Evolutionary conservation across 176 grass and related monocot genomes (phyloP).

Genomic region (Oryza brachyantha): DNA sequence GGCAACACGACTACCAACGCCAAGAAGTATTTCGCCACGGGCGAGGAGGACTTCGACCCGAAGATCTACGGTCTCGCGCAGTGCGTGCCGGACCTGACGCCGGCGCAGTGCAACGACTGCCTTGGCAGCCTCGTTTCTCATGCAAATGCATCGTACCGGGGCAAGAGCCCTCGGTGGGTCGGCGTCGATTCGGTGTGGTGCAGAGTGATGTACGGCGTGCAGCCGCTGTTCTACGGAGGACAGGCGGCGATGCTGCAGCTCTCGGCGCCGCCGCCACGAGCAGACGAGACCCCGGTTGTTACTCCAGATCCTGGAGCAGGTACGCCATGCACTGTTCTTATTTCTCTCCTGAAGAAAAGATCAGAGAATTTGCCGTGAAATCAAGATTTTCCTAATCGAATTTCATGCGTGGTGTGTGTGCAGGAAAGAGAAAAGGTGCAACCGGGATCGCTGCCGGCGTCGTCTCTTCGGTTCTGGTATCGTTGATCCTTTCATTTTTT

Average conservation of each 20-base stretch:
- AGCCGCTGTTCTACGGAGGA: neutral
- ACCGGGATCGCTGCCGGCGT: neutral
- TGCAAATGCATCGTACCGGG: neutral
- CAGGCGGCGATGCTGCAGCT: conserved; percentile 18
- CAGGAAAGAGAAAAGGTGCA: conserved; percentile 11
- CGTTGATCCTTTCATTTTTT: conserved; percentile 3
- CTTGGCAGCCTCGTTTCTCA: neutral
- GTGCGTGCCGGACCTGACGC: conserved; percentile 31
- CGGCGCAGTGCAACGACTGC: conserved; percentile 18
- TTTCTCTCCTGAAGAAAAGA: too few relatives aligned
- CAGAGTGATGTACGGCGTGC: neutral
- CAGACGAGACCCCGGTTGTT: neutral
- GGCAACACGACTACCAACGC: conserved; percentile 6
- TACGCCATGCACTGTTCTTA: neutral
- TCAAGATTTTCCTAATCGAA: too few relatives aligned
- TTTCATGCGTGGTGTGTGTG: neutral
- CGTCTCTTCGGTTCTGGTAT: neutral
- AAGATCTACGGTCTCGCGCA: conserved; percentile 42
- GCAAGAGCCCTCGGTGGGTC: neutral
- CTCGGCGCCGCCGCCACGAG: neutral
- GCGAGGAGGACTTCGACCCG: conserved; percentile 16
- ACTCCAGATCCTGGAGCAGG: neutral
- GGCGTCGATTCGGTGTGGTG: neutral
- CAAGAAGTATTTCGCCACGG: conserved; percentile 36
- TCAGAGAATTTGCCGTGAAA: too few relatives aligned